A percentile compares a stretch with the other conserved stretches of the same genome.
Evolutionary conservation across 2,329 filamentous ascomycete genomes (phyloP).

Genomic region (Penicillium hordei): DNA sequence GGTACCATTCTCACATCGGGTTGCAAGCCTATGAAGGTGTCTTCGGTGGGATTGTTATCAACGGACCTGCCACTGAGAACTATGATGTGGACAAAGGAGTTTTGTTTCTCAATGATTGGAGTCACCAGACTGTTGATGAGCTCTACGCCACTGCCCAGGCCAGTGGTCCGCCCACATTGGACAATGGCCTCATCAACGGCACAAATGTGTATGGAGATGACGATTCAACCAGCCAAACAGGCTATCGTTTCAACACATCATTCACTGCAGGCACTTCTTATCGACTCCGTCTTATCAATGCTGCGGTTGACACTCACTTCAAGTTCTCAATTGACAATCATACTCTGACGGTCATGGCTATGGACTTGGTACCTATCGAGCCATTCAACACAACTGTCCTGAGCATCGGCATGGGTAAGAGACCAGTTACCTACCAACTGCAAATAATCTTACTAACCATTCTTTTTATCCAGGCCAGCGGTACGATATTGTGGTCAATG

Average conservation of each 20-base stretch:
- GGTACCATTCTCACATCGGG: not conserved
- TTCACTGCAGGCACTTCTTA: not conserved
- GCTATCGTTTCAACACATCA: not conserved
- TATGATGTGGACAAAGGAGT: not conserved
- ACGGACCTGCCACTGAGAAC: not conserved
- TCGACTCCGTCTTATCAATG: not conserved
- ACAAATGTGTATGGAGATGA: not conserved
- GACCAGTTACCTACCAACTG: not conserved
- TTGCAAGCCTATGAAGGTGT: not conserved
- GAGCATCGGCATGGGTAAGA: not conserved
- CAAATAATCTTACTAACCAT: not conserved
- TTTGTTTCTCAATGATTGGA: not conserved
- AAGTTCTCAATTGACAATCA: not conserved
- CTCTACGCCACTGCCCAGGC: not conserved
- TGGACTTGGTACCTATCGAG: not conserved
- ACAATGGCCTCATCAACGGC: not conserved
- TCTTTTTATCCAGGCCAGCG: not conserved
- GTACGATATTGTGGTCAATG: not conserved
- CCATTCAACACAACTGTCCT: not conserved
- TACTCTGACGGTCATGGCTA: not conserved
- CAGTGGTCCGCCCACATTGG: not conserved
- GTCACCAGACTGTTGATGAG: not conserved
- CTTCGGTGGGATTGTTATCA: not conserved
- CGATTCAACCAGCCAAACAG: not conserved
- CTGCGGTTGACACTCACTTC: not conserved